A percentile compares a stretch with the other conserved stretches of the same genome.
These are phyloP conservation scores for Croton laevigatus DNA, from an alignment of 441 rosid genomes.

Conservation along the genomic window DNA sequence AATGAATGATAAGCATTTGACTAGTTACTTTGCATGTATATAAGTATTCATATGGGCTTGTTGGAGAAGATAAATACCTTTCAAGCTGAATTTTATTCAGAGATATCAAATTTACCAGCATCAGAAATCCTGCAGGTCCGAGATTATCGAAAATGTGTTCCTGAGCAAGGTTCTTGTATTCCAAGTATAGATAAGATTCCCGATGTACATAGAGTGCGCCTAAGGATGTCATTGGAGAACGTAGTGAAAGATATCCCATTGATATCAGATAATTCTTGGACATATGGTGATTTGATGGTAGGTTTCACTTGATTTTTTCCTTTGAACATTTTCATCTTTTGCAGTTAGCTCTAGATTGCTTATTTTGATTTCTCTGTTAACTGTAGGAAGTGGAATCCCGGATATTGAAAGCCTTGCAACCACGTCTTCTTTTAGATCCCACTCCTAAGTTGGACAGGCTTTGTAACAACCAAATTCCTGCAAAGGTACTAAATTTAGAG, in stretches of 20 bases:
- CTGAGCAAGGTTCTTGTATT: conserved; percentile 48
- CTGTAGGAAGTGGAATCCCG: conserved; percentile 91
- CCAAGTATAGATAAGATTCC: conserved; percentile 41
- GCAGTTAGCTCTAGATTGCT: neutral
- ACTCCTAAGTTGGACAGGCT: conserved; percentile 85
- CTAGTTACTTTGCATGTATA: neutral
- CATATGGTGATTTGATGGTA: conserved; percentile 96
- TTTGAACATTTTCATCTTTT: conserved; percentile 9
- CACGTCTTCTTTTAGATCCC: conserved; percentile 89
- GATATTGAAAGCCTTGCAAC: conserved; percentile 92
- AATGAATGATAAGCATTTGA: neutral
- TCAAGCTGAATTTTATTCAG: conserved; percentile 5
- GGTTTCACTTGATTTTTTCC: conserved; percentile 13
- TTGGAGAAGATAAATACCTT: neutral
- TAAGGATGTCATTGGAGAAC: conserved; percentile 87
- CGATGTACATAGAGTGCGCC: conserved; percentile 53
- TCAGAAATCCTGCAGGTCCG: conserved; percentile 57
- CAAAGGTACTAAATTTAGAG: conserved; percentile 44
- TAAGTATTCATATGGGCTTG: conserved; percentile 2
- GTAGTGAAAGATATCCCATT: conserved; percentile 88
- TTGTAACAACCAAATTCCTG: conserved; percentile 43
- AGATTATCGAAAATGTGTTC: conserved; percentile 63
- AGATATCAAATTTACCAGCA: conserved; percentile 14
- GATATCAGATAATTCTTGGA: conserved; percentile 83
- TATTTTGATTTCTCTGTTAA: conserved; percentile 16